These are phyloP conservation scores for Camelina neglecta DNA, from an alignment of 345 rosid genomes.

Conservation along the genomic window DNA sequence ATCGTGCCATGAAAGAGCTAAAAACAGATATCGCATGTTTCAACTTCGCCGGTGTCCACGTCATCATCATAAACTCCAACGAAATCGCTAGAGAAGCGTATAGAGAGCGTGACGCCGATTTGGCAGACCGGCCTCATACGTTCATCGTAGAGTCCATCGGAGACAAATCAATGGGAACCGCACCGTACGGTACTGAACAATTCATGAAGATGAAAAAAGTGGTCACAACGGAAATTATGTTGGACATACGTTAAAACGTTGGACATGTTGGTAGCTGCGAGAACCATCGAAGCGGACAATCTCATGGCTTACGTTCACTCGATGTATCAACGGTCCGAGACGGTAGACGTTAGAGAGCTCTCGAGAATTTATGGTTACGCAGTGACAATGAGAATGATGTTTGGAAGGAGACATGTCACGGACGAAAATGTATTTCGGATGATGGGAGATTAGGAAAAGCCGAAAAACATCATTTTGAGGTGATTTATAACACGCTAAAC, in stretches of 20 bases:
- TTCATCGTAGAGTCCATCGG: background rate
- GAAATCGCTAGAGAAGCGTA: slow-evolving; percentile 51
- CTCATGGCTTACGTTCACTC: slow-evolving; percentile 48
- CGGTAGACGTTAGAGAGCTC: slow-evolving; percentile 26
- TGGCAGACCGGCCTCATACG: slow-evolving; percentile 46
- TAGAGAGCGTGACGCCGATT: slow-evolving; percentile 43
- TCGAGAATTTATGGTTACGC: slow-evolving; percentile 40
- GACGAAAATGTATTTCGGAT: background rate
- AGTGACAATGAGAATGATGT: slow-evolving; percentile 40
- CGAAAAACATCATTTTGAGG: slow-evolving; percentile 39
- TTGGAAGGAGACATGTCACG: slow-evolving; percentile 34
- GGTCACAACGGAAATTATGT: slow-evolving; percentile 40
- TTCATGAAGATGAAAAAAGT: slow-evolving; percentile 56
- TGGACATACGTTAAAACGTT: slow-evolving; percentile 20
- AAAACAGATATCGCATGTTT: slow-evolving; percentile 49
- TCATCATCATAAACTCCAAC: slow-evolving; percentile 43
- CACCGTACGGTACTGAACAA: slow-evolving; percentile 41
- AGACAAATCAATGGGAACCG: slow-evolving; percentile 7
- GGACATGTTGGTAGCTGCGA: slow-evolving; percentile 39
- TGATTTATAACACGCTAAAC: slow-evolving; percentile 25
- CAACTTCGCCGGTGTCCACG: slow-evolving; percentile 42
- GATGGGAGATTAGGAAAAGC: slow-evolving; percentile 36
- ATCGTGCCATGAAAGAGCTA: slow-evolving; percentile 36
- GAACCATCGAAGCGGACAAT: slow-evolving; percentile 57
- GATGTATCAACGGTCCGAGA: slow-evolving; percentile 38